These are phyloP conservation scores for Trichoderma guizhouense DNA, from an alignment of 2,329 filamentous ascomycete species.

Conservation along the genomic window DNA sequence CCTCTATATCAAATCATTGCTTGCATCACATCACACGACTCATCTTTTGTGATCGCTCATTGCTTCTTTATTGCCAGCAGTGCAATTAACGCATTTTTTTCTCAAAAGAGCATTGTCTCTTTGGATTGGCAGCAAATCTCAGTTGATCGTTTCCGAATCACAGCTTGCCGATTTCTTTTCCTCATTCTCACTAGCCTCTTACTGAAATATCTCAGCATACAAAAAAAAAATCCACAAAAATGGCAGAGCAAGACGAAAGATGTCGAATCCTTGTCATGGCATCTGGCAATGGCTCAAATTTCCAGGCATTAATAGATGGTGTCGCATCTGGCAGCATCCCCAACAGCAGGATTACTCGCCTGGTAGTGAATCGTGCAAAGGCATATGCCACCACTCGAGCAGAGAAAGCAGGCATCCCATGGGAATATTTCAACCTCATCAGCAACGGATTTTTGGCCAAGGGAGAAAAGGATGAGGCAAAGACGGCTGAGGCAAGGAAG, in stretches of 20 bases:
- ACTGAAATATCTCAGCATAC: neutral
- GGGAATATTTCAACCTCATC: slow-evolving; percentile 77
- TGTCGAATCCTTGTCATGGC: slow-evolving; percentile 65
- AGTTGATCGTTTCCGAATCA: neutral
- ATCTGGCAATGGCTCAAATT: slow-evolving; percentile 60
- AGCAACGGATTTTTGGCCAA: slow-evolving; percentile 61
- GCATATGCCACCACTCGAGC: slow-evolving; percentile 44
- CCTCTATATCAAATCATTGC: neutral
- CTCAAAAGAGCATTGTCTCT: neutral
- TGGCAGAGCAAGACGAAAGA: slow-evolving; percentile 20
- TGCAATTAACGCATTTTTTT: too few species aligned
- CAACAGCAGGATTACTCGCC: slow-evolving; percentile 41
- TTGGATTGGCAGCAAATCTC: neutral
- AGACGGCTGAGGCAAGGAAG: slow-evolving; percentile 56
- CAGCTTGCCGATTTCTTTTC: too few species aligned
- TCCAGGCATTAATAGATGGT: slow-evolving; percentile 38
- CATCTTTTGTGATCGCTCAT: neutral
- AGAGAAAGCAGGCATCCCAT: slow-evolving; percentile 58
- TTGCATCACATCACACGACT: neutral
- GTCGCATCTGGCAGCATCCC: slow-evolving; percentile 39
- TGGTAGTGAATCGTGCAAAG: slow-evolving; percentile 48
- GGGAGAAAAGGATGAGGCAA: slow-evolving; percentile 42
- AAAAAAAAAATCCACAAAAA: neutral
- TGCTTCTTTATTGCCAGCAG: neutral
- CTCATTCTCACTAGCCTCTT: too few species aligned